phyloP scores from a whole-genome alignment of 257 asterid species.

The Solanum piurae region DNA sequence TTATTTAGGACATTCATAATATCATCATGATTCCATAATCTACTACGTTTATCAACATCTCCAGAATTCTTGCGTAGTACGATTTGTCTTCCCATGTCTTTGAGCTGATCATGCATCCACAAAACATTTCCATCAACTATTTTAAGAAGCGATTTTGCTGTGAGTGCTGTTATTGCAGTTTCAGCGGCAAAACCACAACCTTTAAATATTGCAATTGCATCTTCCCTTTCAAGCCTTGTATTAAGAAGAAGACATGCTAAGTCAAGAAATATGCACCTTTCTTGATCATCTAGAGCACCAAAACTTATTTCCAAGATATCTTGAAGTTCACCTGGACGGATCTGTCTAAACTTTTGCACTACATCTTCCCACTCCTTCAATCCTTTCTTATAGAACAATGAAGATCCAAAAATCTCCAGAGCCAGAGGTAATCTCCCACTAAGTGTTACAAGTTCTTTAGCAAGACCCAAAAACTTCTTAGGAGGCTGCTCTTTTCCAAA shows the following conservation, averaged over 20 bases:
- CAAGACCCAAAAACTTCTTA: neutral
- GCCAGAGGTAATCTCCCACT: slow-evolving; percentile 23
- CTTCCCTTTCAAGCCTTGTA: slow-evolving; percentile 12
- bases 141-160: slow-evolving; percentile 14
- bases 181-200: slow-evolving; percentile 24
- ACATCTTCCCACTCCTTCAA: slow-evolving; percentile 16
- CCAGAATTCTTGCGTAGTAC: slow-evolving; percentile 5
- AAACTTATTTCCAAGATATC: slow-evolving; percentile 17
- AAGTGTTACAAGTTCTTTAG: slow-evolving; percentile 5
- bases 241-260: slow-evolving; percentile 20
- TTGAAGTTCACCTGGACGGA: slow-evolving; percentile 19
- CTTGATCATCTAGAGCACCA: slow-evolving; percentile 18
- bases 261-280: slow-evolving; percentile 20
- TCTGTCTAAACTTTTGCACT: slow-evolving; percentile 11
- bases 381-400: slow-evolving; percentile 15
- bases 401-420: slow-evolving; percentile 23
- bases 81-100: slow-evolving; percentile 27
- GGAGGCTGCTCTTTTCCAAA: slow-evolving; percentile 21
- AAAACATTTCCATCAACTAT: slow-evolving; percentile 10
- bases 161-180: slow-evolving; percentile 8
- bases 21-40: slow-evolving; percentile 17
- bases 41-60: slow-evolving; percentile 20
- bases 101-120: slow-evolving; percentile 33
- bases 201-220: slow-evolving; percentile 12
- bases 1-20: slow-evolving; percentile 6